Evolutionary conservation across 768 basidiomycete species (phyloP), one percentile per base, ranked within the genome.

Genomic region (Ramaria sp.): DNA sequence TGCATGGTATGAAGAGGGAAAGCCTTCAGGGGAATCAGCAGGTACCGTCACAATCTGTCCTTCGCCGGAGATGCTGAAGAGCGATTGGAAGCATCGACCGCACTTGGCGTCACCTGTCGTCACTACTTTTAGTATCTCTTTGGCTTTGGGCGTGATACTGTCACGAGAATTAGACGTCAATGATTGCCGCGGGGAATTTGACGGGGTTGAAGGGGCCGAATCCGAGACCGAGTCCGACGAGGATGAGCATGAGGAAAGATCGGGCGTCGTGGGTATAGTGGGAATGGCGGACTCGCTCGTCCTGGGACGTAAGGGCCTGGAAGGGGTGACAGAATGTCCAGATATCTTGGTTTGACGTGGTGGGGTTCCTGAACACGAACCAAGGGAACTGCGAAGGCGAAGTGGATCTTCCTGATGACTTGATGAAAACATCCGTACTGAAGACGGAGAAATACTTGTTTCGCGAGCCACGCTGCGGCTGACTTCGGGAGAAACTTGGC

Each of bases 1-100:
- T 3, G 78, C 74, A 61, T 92, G 89, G 63, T 86, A 91, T 20
- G 76, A 75, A 66, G 77, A 76, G n/a, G 81, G 75, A 22, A 71
- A 69, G 17, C 72, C 72, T 31, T 70, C 74, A 45, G 68, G 62
- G 37, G 65, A 68, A 51, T 70, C 67, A 57, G 77, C 79, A 7
- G 88, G 86, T 30, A 89, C 78, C 1, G 85, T 86, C 33, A 90
- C 79, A 67, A 83, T 90, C 57, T 78, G 78, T 42, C 84, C 82
- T 6, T 78, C 79, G 55, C 78, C 77, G 27, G 72, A 73, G 3
- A 75, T 68, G 43, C 75, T 77, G 65, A 87, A 84, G 51, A 91
- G 72, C 5, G 75, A 72, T 11, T 73, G 72, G 12, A 68, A 68
- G 62, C 89, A 91, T 63, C 77, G 80, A 37, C 76, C 75, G 62